Base-by-base conservation (phyloP, 108 stramenopile species). In the Cylindrotheca fusiformis region DNA sequence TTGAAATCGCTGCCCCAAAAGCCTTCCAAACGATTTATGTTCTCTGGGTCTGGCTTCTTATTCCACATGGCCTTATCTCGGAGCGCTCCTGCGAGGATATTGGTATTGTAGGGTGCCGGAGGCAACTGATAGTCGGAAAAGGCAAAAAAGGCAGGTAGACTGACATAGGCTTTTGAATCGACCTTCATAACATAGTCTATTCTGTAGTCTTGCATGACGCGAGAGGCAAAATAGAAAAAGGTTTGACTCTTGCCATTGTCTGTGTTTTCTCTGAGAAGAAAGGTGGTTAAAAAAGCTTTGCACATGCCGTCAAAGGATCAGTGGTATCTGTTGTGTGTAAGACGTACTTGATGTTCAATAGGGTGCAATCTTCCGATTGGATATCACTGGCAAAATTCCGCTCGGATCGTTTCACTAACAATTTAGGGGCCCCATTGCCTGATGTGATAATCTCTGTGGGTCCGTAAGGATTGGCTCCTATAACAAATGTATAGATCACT, bases 181-280 rank as follows among this genome's bases (percentile, higher is more conserved):
- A 76, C 45, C 44, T 80, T 80, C 19, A 70, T 67, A 22, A 56
- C 70, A 46, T 80, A 80, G 51, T 74, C 72, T 23, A 74, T 63
- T 2, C 2, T 36, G 3, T 17, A 5, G 23, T 31, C 18, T 25
- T 41, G 58, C 44, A 58, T 49, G 19, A 75, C 27, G n/a, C 26
- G 46, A 17, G 54, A 52, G 41, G 58, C 79, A 68, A 61, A 75
- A 24, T 72, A 60, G 20, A 80, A 52, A 54, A 59, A 73, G 18
- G 79, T 71, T 49, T 57, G 79, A 18, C 58, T 55, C 63, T 80
- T 80, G 45, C 78, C 78, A 2, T 79, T 54, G 36, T 79, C 61
- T 57, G 66, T 69, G 52, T 74, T 74, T 64, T 79, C 78, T 21
- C 71, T 71, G 36, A 6, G 36, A 41, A n/a, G n/a, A n/a, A n/a